phyloP scores from a whole-genome alignment of 129 eudicot species.

The Ambrosia artemisiifolia region DNA sequence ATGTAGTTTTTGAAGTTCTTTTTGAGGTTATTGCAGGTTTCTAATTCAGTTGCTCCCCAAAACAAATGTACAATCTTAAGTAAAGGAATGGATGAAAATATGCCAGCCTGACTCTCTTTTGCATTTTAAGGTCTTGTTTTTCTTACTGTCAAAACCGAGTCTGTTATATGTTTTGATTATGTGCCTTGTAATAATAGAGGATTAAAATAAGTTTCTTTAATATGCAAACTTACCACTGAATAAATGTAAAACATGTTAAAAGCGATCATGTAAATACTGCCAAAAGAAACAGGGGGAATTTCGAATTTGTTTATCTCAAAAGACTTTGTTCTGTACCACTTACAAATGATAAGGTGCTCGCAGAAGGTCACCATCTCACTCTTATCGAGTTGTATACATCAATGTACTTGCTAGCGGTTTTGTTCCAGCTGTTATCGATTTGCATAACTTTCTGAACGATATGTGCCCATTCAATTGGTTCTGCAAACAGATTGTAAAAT shows the following conservation, averaged over 20 bases:
- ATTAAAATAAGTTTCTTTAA: background rate
- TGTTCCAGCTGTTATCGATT: conserved; percentile 82
- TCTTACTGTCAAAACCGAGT: background rate
- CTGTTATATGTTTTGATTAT: background rate
- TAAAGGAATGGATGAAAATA: conserved; percentile 33
- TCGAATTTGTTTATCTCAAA: background rate
- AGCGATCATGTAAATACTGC: no score
- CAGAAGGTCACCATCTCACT: conserved; percentile 34
- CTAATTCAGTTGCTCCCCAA: conserved; percentile 26
- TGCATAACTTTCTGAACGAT: conserved; percentile 54
- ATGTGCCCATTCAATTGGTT: conserved; percentile 57
- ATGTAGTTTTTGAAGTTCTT: conserved; percentile 12
- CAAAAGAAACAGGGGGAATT: no score
- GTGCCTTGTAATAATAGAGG: background rate
- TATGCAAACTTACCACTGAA: background rate
- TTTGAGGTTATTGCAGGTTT: conserved; percentile 21
- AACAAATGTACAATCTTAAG: conserved; percentile 30
- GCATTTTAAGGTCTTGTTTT: background rate
- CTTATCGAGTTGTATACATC: conserved; percentile 57
- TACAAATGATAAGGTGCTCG: background rate
- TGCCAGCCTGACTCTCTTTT: conserved; percentile 11
- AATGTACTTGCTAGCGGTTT: conserved; percentile 67
- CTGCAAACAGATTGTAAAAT: conserved; percentile 35
- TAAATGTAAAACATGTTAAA: background rate
- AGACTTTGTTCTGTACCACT: background rate